A percentile compares a stretch with the other conserved stretches of the same genome.
Evolutionary conservation across 2,329 filamentous ascomycete species (phyloP).

Genomic region (Blastomyces silverae): DNA sequence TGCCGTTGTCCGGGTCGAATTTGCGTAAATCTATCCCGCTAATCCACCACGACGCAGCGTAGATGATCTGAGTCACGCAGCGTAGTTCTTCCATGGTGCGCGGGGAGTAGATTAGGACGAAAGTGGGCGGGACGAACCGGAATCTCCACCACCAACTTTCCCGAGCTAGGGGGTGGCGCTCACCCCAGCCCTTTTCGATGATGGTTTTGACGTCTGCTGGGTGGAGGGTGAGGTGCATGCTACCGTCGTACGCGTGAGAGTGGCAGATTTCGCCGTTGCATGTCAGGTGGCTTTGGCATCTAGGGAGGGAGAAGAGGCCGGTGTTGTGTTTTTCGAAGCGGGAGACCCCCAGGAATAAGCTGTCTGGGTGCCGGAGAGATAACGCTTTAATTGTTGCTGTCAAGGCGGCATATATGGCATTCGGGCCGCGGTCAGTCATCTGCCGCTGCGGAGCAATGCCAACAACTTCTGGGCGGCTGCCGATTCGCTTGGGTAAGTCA

Average conservation of each 20-base stretch:
- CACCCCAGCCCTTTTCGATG: slow-evolving; percentile 70
- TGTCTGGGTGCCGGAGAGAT: slow-evolving; percentile 40
- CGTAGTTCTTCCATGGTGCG: slow-evolving; percentile 61
- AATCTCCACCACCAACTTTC: slow-evolving; percentile 58
- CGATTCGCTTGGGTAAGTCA: slow-evolving; percentile 55
- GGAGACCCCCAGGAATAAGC: slow-evolving; percentile 57
- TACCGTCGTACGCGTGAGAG: slow-evolving; percentile 68
- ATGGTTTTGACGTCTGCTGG: slow-evolving; percentile 68
- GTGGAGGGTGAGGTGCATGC: slow-evolving; percentile 72
- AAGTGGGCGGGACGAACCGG: slow-evolving; percentile 64
- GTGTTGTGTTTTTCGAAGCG: slow-evolving; percentile 79
- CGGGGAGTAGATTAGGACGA: slow-evolving; percentile 78
- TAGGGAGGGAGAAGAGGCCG: slow-evolving; percentile 59
- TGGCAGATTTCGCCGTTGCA: slow-evolving; percentile 72
- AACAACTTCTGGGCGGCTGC: slow-evolving; percentile 58
- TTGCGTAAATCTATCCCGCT: slow-evolving; percentile 20
- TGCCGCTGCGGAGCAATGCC: slow-evolving; percentile 81
- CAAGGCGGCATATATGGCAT: slow-evolving; percentile 51
- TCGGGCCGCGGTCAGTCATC: slow-evolving; percentile 57
- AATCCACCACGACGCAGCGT: slow-evolving; percentile 63
- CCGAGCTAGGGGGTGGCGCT: slow-evolving; percentile 51
- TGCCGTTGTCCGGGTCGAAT: not conserved
- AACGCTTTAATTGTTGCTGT: slow-evolving; percentile 50
- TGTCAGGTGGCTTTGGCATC: slow-evolving; percentile 22
- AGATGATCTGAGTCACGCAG: slow-evolving; percentile 61